Conservation (phyloP, 768 basidiomycete genomes). For the Chiua virens region DNA sequence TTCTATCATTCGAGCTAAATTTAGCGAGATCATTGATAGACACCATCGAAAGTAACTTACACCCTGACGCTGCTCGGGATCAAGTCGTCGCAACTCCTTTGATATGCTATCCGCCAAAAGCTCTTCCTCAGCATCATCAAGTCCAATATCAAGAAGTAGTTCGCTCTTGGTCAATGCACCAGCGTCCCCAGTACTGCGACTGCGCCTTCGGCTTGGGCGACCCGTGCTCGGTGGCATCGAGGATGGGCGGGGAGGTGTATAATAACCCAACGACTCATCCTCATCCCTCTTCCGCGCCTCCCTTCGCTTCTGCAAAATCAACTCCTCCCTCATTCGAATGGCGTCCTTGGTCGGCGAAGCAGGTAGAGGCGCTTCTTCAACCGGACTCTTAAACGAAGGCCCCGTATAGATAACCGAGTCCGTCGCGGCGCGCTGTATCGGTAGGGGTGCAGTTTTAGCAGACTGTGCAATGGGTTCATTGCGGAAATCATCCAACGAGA, state of each 20-base stretch:
- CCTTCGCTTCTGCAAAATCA: conserved; percentile 70
- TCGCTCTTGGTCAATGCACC: conserved; percentile 40
- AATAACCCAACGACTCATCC: conserved; percentile 39
- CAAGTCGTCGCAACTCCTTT: conserved; percentile 63
- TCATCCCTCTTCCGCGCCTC: conserved; percentile 57
- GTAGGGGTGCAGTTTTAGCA: conserved; percentile 16
- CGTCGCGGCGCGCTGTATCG: conserved; percentile 51
- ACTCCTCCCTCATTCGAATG: conserved; percentile 60
- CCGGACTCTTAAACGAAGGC: conserved; percentile 36
- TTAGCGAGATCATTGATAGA: background rate
- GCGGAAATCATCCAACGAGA: conserved; percentile 26
- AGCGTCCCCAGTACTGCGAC: conserved; percentile 78
- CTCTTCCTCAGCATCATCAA: conserved; percentile 48
- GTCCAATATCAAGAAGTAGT: conserved; percentile 37
- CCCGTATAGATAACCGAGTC: conserved; percentile 41
- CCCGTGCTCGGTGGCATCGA: conserved; percentile 32
- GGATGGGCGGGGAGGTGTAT: conserved; percentile 31
- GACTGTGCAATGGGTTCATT: conserved; percentile 14
- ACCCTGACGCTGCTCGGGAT: conserved; percentile 32
- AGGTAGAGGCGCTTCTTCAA: conserved; percentile 36
- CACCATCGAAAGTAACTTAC: conserved; percentile 14
- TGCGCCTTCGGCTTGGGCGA: conserved; percentile 62
- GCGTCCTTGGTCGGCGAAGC: conserved; percentile 61
- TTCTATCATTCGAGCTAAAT: conserved; percentile 41
- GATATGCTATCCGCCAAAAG: conserved; percentile 69